A percentile compares a stretch with the other conserved stretches of the same genome.
Evolutionary conservation across 306 rosid species (phyloP).

Genomic region (Vigna mungo): DNA sequence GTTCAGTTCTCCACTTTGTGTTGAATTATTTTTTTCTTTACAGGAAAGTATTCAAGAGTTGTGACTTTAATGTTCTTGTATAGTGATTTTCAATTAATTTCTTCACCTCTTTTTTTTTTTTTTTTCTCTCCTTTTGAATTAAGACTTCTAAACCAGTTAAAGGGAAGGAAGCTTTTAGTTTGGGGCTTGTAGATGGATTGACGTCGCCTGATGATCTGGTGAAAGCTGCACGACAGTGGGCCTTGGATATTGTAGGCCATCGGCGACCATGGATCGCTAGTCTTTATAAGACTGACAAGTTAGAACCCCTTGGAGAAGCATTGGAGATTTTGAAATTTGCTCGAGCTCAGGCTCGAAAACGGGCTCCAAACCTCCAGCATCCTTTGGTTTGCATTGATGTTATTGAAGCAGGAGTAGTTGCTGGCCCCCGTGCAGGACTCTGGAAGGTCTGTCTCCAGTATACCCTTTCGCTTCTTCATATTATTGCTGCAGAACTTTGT

Average conservation of each 20-base stretch:
- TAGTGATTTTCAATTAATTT: constrained; percentile 41
- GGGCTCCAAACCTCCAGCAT: constrained; percentile 86
- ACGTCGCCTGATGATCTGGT: constrained; percentile 75
- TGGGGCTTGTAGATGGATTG: constrained; percentile 92
- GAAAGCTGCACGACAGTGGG: constrained; percentile 82
- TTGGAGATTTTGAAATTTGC: constrained; percentile 82
- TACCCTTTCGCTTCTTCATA: constrained; percentile 25
- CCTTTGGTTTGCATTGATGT: constrained; percentile 93
- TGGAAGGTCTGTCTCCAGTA: constrained; percentile 69
- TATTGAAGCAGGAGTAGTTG: constrained; percentile 82
- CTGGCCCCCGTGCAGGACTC: constrained; percentile 90
- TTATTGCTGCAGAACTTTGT: constrained; percentile 33
- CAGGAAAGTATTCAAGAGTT: constrained; percentile 7
- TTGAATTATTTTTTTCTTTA: constrained; percentile 31
- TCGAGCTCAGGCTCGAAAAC: constrained; percentile 75
- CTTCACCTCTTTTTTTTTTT: constrained; percentile 3
- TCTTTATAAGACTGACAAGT: constrained; percentile 85
- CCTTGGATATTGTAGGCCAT: constrained; percentile 69
- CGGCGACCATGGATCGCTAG: constrained; percentile 87
- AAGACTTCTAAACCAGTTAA: constrained; percentile 86
- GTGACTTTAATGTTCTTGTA: constrained; percentile 32
- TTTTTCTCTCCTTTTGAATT: not conserved
- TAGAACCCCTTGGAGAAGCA: constrained; percentile 94
- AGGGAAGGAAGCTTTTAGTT: constrained; percentile 80
- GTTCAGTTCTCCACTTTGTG: constrained; percentile 48